Evolutionary conservation across 345 rosid genomes (phyloP), one percentile per base, ranked within the genome.

Genomic region (Eutrema yunnanense): DNA sequence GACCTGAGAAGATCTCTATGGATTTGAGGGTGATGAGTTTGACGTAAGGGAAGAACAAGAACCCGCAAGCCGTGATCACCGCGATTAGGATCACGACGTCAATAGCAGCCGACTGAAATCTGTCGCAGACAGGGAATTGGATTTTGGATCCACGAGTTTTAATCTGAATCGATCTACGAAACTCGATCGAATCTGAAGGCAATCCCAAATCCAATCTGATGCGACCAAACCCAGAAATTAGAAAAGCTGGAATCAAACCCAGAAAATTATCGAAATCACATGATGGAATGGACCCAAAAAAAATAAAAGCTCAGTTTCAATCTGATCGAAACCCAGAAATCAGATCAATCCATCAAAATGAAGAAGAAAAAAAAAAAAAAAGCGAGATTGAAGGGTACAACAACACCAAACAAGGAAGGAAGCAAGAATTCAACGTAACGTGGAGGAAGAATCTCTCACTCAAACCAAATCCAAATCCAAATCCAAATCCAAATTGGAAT

Each of bases 1-100:
- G 62, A 2, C 69, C 80, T 1, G 80, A 83, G 9, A 79, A 68
- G 66, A 87, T 46, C 69, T 82, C 72, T 26, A 85, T 51, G 33
- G 79, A 76, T 40, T 65, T 62, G 34, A 84, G 52, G 43, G 82
- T 56, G 38, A 87, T 19, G 71, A 78, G 61, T 66, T 84, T 82
- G 69, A 79, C 34, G 63, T 84, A 84, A 77, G 98, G 98, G 75
- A 82, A 86, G 48, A 90, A 81, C 70, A 93, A 71, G 85, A 86
- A 89, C 3, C 88, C 96, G 54, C 84, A 89, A 36, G 98, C 87
- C n/a, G 78, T 66, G 76, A 90, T 53, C 9, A 93, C 98, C 34
- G 88, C 94, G 65, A 93, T 83, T 51, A 90, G 69, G 80, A 90
- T 83, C 54, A 84, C 53, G 63, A 93, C 85, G 75, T 93, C 98